Base-by-base conservation (phyloP, 2,329 filamentous ascomycete species). In the Leptosphaerulina australis region DNA sequence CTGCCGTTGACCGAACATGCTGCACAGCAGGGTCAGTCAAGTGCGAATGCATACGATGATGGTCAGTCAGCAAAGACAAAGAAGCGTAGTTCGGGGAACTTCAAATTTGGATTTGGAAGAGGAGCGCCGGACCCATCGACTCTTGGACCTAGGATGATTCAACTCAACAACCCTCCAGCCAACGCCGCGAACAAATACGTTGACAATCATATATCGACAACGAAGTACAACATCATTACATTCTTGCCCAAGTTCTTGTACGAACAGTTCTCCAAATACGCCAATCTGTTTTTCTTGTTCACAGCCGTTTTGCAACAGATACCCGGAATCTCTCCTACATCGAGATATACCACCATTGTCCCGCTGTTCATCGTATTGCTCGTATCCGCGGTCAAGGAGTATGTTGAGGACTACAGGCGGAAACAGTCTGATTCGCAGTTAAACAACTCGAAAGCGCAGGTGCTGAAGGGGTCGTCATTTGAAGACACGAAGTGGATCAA, bases 261-360 rank as follows among this genome's bases (percentile, higher is more conserved):
- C 73, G 94, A 99, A 74, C 94, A 99, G 72, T 99, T 99, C 77
- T 97, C 92, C 55, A 99, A 97, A 79, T 96, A 97, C 75, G 94
- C 94, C 79, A 99, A 99, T 76, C 76, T 99, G 68, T 99, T 99
- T 80, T 99, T 99, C 88, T 83, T 99, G 71, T 97, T 99, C 74
- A 99, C 94, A 28, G 92, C 94, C 12, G 87, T 85, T 30, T 78
- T 99, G 35, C 94, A 99, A 77, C 94, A 99, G 73, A 96, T 99
- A 55, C 94, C 94, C 17, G 87, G 88, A 59, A 87, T 99, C 55
- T 96, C 92, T 25, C 94, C 95, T 6, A 99, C 94, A 8, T 97
- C 97, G 76, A 84, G 82, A 74, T 99, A 92, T 70, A 99, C 94
- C 5, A 99, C 95, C 28, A 97, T 99, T 69, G 93, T 89, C 5